Percentiles rank a stretch among this genome's conserved stretches.
Evolutionary conservation across 345 rosid species (phyloP).

Genomic region (Acer saccharum): DNA sequence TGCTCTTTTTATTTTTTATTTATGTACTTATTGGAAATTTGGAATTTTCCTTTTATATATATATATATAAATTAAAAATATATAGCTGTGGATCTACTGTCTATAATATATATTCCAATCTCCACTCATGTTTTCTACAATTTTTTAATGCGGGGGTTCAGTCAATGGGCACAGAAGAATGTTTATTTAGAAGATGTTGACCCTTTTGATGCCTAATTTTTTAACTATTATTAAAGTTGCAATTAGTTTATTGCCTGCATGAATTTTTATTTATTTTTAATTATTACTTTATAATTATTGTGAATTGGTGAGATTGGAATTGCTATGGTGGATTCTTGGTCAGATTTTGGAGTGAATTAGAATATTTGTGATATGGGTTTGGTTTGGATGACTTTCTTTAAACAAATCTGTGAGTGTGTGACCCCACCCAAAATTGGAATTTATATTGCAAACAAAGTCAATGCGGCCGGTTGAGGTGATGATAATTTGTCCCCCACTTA

Average conservation of each 20-base stretch:
- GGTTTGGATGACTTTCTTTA: neutral
- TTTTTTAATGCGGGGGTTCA: neutral
- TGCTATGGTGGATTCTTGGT: neutral
- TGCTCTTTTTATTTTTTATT: conserved; percentile 16
- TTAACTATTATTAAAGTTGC: neutral
- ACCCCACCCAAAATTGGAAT: neutral
- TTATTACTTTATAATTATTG: neutral
- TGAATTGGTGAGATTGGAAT: neutral
- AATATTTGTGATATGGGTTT: neutral
- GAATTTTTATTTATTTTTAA: neutral
- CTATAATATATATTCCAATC: conserved; percentile 36
- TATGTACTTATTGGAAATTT: neutral
- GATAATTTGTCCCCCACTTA: neutral
- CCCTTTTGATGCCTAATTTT: conserved; percentile 12
- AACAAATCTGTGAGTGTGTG: neutral
- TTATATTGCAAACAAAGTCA: neutral
- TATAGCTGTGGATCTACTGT: conserved; percentile 37
- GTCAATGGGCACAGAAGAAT: conserved; percentile 24
- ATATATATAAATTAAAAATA: neutral
- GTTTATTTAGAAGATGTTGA: conserved; percentile 19
- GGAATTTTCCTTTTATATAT: no score
- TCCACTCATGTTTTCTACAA: conserved; percentile 22
- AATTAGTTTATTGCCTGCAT: neutral
- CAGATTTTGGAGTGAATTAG: neutral
- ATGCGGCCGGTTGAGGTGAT: conserved; percentile 8